Evolutionary conservation across 2,329 filamentous ascomycete species (phyloP), one percentile per base, ranked within the genome.

Genomic region (Coleophoma cylindrospora): DNA sequence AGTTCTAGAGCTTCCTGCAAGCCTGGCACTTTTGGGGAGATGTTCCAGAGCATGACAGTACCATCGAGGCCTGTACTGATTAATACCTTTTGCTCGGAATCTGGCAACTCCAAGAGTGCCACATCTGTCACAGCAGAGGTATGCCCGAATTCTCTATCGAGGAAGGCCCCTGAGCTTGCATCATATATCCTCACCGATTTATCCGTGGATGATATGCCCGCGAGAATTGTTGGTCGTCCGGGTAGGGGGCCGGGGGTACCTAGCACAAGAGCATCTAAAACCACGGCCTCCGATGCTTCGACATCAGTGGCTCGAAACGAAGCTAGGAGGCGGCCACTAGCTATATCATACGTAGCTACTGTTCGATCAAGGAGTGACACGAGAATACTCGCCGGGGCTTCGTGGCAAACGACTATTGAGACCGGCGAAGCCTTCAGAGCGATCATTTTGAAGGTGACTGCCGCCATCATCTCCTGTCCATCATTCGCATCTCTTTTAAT

Each of bases 151-250:
- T 97, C 94, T 38, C 90, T 83, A 46, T 91, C 87, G 27, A 97
- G 71, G 50, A 99, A 85, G 2, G 74, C 71, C 9, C 92, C 91
- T 40, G 81, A 84, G 54, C 86, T 84, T 32, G 82, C 75, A 58
- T 96, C 89, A 61, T 99, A 99, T 14, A 99, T 73, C 34, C 94
- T 79, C 50, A 99, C 86, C 1, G 94, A 97, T 66, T 97, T 99
- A 68, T 99, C 94, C 1, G 89, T 96, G 59, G 91, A 91, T 9
- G 92, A 96, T 11, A 94, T 79, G n/a, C 90, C 91, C 15, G 94
- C 77, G 47, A 99, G 76, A 46, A 95, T 79, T 27, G 84, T 80
- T 3, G 77, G 68, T 38, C 60, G 56, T 73, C 82, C 65, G 66
- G 75, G 41, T 68, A 78, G 68, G 54, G 76, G 67, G 60, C 82